Conservation (phyloP, 441 rosid genomes). For the Adansonia madagascariensis region DNA sequence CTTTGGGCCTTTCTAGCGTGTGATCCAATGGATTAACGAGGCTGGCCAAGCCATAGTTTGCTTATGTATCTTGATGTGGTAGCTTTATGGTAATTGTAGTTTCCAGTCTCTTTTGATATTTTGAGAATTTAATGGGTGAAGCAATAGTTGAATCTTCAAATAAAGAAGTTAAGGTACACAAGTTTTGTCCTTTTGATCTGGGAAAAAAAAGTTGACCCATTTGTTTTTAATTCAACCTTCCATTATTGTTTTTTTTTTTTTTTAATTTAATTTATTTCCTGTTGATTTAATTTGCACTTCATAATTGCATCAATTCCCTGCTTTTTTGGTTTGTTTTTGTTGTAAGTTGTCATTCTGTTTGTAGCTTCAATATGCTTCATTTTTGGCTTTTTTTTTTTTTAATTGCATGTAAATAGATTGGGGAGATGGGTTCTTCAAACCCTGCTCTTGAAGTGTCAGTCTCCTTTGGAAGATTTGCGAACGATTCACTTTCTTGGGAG, state of each 20-base stretch:
- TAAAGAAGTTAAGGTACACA: slow-evolving; percentile 57
- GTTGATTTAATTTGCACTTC: slow-evolving; percentile 21
- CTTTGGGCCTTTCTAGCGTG: slow-evolving; percentile 27
- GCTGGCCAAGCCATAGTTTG: slow-evolving; percentile 17
- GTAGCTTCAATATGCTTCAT: slow-evolving; percentile 35
- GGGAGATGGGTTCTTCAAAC: slow-evolving; percentile 49
- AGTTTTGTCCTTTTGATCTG: slow-evolving; percentile 41
- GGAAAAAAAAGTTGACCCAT: slow-evolving; percentile 23
- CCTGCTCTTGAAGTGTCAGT: slow-evolving; percentile 72
- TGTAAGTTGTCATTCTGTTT: slow-evolving; percentile 35
- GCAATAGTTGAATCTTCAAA: slow-evolving; percentile 48
- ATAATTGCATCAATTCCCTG: slow-evolving; percentile 21
- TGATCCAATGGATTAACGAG: slow-evolving; percentile 30
- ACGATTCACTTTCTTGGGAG: slow-evolving; percentile 94
- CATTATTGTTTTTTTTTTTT: slow-evolving; percentile 31
- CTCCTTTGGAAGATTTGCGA: slow-evolving; percentile 92
- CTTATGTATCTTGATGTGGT: slow-evolving; percentile 26
- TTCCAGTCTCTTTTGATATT: slow-evolving; percentile 13
- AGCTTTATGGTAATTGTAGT: slow-evolving; percentile 34
- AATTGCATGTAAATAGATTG: slow-evolving; percentile 52
- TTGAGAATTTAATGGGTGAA: slow-evolving; percentile 56
- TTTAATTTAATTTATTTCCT: slow-evolving; percentile 23
- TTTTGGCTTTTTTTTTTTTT: slow-evolving; percentile 36
- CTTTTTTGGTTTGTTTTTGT: background rate
- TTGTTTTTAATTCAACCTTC: slow-evolving; percentile 30